A percentile compares a stretch with the other conserved stretches of the same genome.
phyloP scores from a whole-genome alignment of 106 monocot genomes.

The Allium cepa region DNA sequence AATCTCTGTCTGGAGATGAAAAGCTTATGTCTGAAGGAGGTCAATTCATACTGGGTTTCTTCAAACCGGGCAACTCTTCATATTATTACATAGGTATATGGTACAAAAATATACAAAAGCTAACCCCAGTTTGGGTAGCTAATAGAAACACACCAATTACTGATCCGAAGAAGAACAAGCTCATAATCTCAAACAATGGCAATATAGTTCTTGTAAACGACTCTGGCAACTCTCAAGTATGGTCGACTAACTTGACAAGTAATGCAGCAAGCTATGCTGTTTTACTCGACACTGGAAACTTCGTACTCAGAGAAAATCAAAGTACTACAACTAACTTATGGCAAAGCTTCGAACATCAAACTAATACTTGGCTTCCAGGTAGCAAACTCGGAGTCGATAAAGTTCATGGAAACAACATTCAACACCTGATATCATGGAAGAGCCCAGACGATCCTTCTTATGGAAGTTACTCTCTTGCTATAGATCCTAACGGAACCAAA shows the following conservation, averaged over 20 bases:
- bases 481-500: neutral
- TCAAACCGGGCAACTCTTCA: constrained; percentile 9
- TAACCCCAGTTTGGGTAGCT: constrained; percentile 31
- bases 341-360: constrained; percentile 8
- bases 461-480: neutral
- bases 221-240: constrained; percentile 8
- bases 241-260: constrained; percentile 28
- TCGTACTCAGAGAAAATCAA: constrained; percentile 2
- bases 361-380: constrained; percentile 7
- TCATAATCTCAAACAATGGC: constrained; percentile 22
- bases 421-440: constrained; percentile 4
- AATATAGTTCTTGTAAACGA: constrained; percentile 22
- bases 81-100: constrained; percentile 19
- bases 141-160: constrained; percentile 23
- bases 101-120: constrained; percentile 18
- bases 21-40: constrained; percentile 6
- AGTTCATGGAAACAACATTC: neutral
- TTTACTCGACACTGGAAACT: constrained; percentile 9
- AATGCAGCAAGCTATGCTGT: neutral
- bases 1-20: constrained; percentile 11
- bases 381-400: constrained; percentile 4
- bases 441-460: neutral
- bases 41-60: constrained; percentile 13
- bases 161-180: constrained; percentile 5
- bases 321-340: neutral